A percentile compares a stretch with the other conserved stretches of the same genome.
phyloP scores from a whole-genome alignment of 2,329 filamentous ascomycete genomes.

The Pseudopithomyces maydicus region DNA sequence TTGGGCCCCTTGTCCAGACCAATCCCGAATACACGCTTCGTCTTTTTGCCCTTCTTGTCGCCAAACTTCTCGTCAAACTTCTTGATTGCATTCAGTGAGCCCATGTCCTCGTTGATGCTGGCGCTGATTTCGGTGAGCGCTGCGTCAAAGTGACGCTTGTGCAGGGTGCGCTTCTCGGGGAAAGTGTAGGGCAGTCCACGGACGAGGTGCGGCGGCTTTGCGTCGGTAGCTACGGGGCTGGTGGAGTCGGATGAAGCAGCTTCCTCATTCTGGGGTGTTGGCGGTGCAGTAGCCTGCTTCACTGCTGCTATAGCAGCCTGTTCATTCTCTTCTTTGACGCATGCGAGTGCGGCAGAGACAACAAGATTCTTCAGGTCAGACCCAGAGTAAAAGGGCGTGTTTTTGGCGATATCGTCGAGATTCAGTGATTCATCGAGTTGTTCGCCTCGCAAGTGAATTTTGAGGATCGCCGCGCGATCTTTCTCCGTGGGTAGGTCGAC shows the following conservation, averaged over 20 bases:
- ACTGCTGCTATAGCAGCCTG: conserved; percentile 35
- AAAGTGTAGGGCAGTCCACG: conserved; percentile 59
- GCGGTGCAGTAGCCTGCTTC: conserved; percentile 12
- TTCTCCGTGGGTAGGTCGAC: conserved; percentile 72
- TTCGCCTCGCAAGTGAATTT: conserved; percentile 74
- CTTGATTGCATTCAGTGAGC: conserved; percentile 79
- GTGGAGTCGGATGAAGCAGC: background rate
- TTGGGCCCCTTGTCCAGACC: conserved; percentile 36
- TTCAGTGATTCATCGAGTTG: conserved; percentile 64
- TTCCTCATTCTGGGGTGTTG: conserved; percentile 2
- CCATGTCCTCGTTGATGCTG: conserved; percentile 93
- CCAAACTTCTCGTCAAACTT: conserved; percentile 97
- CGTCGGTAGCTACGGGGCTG: background rate
- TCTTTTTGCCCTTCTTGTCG: conserved; percentile 71
- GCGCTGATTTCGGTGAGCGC: conserved; percentile 88
- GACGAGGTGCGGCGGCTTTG: conserved; percentile 25
- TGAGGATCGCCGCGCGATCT: conserved; percentile 71
- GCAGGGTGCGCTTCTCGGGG: conserved; percentile 71
- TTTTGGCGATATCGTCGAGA: conserved; percentile 65
- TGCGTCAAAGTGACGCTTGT: conserved; percentile 76
- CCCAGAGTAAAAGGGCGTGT: conserved; percentile 79
- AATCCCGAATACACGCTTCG: conserved; percentile 63
- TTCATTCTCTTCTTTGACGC: conserved; percentile 74
- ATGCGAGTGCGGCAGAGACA: conserved; percentile 78
- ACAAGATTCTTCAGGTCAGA: conserved; percentile 84